A percentile compares a stretch with the other conserved stretches of the same genome.
These are phyloP conservation scores for Gossypium davidsonii DNA, from an alignment of 441 rosid genomes.

Conservation along the genomic window DNA sequence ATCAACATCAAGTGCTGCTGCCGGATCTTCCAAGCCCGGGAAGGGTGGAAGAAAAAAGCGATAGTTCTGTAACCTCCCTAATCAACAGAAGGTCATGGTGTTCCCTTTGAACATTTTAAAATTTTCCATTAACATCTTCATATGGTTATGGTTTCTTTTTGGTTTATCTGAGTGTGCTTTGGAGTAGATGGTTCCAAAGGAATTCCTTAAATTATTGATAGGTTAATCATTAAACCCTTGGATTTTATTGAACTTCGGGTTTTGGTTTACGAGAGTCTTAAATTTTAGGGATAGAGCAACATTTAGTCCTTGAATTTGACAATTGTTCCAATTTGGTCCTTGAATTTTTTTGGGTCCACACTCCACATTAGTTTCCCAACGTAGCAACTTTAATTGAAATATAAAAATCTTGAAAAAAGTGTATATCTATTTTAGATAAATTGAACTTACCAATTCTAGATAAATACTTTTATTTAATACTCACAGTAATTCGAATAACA, in stretches of 20 bases:
- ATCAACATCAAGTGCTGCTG: slow-evolving; percentile 37
- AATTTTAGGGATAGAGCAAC: not conserved
- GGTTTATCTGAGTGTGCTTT: not conserved
- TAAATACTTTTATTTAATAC: too few relatives aligned
- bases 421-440: too few relatives aligned
- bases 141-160: not conserved
- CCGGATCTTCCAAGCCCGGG: slow-evolving; percentile 67
- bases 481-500: too few relatives aligned
- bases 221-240: not conserved
- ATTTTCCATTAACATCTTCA: not conserved
- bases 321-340: not conserved
- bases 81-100: not conserved
- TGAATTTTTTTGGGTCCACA: too few relatives aligned
- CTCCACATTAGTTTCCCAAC: too few relatives aligned
- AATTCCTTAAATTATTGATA: not conserved
- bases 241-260: not conserved
- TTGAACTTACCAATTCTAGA: too few relatives aligned
- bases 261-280: not conserved
- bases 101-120: not conserved
- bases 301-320: not conserved
- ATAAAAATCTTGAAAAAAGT: too few relatives aligned
- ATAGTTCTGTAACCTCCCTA: slow-evolving; percentile 20
- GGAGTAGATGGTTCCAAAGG: not conserved
- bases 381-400: too few relatives aligned
- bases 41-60: slow-evolving; percentile 88